Evolutionary conservation across 805 yeast genomes (phyloP).

Genomic region (Kodamaea jinghongensis): DNA sequence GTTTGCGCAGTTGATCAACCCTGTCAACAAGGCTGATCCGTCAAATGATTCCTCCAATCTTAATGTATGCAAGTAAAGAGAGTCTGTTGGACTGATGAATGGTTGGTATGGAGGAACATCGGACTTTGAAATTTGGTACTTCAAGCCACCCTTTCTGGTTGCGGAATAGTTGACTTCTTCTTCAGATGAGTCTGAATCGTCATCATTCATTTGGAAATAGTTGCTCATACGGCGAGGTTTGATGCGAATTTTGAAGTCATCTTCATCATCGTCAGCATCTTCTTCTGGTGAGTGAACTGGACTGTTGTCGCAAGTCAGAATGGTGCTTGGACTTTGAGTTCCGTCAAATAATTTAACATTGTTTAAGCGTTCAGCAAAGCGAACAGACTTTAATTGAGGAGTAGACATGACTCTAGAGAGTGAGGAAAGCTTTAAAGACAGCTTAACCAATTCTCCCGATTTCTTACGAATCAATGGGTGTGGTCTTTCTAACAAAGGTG

Average conservation of each 20-base stretch:
- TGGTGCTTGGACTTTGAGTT: constrained; percentile 57
- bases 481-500: constrained; percentile 1
- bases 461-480: constrained; percentile 14
- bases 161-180: constrained; percentile 18
- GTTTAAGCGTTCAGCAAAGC: constrained; percentile 60
- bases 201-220: constrained; percentile 27
- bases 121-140: constrained; percentile 12
- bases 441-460: constrained; percentile 24
- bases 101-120: constrained; percentile 15
- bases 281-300: constrained; percentile 38
- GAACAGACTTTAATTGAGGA: constrained; percentile 50
- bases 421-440: constrained; percentile 22
- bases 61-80: constrained; percentile 10
- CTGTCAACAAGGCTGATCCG: constrained; percentile 3
- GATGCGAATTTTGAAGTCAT: constrained; percentile 4
- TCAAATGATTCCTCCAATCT: constrained; percentile 5
- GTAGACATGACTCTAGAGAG: constrained; percentile 25
- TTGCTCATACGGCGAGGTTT: constrained; percentile 13
- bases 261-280: constrained; percentile 7
- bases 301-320: constrained; percentile 52
- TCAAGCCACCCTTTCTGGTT: background rate
- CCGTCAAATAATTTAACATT: constrained; percentile 65
- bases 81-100: constrained; percentile 18
- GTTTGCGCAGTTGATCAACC: constrained; percentile 20
- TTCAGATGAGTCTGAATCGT: constrained; percentile 20